Conservation (phyloP, 805 yeast genomes). For the Lachancea quebecensis region DNA sequence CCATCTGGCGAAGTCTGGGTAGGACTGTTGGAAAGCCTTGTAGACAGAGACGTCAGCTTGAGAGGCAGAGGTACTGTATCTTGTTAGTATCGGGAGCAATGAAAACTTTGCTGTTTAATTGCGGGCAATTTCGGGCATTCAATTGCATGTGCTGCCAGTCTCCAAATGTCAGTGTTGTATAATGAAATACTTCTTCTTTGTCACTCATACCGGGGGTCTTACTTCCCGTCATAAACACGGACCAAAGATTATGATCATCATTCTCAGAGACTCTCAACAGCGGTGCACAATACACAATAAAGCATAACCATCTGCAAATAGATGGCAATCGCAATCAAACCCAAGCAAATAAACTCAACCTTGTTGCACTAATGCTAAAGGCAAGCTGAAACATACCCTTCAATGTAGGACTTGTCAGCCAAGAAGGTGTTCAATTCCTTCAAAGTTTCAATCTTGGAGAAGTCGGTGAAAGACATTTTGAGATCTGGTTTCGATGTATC, state of each 20-base stretch:
- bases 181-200: conserved; percentile 35
- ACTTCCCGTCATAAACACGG: conserved; percentile 96
- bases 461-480: conserved; percentile 71
- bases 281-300: neutral
- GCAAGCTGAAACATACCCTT: conserved; percentile 65
- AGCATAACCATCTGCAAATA: too few species aligned
- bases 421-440: conserved; percentile 74
- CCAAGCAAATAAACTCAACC: too few species aligned
- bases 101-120: neutral
- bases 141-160: neutral
- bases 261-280: conserved; percentile 16
- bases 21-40: conserved; percentile 88
- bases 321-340: too few species aligned
- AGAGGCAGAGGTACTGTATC: conserved; percentile 68
- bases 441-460: conserved; percentile 70
- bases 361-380: neutral
- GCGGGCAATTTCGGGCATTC: neutral
- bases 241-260: conserved; percentile 75
- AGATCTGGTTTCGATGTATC: conserved; percentile 6
- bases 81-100: conserved; percentile 3
- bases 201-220: conserved; percentile 96
- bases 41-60: conserved; percentile 93
- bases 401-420: conserved; percentile 89
- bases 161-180: conserved; percentile 10
- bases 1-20: conserved; percentile 97